Base-by-base conservation (phyloP, 164 flowering plant species). In the Vitis amurensis region DNA sequence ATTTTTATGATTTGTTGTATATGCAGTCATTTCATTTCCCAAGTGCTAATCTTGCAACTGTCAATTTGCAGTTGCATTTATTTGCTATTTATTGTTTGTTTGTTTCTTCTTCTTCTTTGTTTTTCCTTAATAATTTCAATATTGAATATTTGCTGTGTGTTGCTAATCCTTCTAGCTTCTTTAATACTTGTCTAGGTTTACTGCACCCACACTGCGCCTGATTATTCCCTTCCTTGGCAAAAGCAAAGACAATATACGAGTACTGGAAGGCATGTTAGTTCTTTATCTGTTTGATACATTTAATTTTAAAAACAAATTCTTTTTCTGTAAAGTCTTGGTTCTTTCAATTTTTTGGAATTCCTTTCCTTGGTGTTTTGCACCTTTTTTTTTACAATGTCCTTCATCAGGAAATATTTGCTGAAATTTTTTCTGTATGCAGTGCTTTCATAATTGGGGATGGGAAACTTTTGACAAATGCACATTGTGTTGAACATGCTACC, bases 201-300 rank as follows among this genome's bases (percentile, higher is more conserved):
- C 73, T 90, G 97, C 77, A 93, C 98, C 8, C 98, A 96, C 65
- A 93, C 97, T 59, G 97, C 88, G 50, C 99, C 99, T 15, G 95
- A 96, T 79, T 96, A 91, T 77, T 90, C 97, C 64, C 97, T 96
- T 51, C 99, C 99, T 30, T 96, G 99, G 99, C 99, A 96, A 80
- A 93, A 91, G 69, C 98, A 90, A 84, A 86, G 98, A 72, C 98
- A 96, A 67, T 91, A 60, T 76, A 90, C 97, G 64, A 93, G 98
- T 81, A 93, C 99, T 29, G 99, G 98, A 73, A 95, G 98, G 99
- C 78, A 87, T 72, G 84, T 69, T 49, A 66, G 63, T 60, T 70
- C 72, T 61, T 73, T 31, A 31, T 31, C 71, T 72, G 13, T 65
- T 67, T 31, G 44, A 37, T 37, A 37, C 7, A 37, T 37, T 37